Evolutionary conservation across 108 stramenopile genomes (phyloP).

Genomic region (Skeletonema tropicum): DNA sequence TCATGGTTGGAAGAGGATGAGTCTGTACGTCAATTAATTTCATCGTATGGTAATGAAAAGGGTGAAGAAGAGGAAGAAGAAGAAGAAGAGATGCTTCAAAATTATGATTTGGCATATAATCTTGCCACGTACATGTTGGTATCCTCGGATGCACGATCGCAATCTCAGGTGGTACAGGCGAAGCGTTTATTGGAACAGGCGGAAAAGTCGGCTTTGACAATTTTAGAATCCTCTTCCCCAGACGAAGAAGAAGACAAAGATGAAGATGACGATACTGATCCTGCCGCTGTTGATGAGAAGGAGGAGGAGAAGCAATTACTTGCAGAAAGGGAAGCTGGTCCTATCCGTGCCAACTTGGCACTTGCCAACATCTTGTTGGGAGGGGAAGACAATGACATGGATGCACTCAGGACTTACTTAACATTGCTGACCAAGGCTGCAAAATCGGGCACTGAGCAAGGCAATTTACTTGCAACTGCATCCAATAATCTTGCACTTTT

Average conservation of each 20-base stretch:
- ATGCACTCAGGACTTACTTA: conserved; percentile 35
- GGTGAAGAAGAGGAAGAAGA: background rate
- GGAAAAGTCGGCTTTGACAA: conserved; percentile 37
- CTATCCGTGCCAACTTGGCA: conserved; percentile 51
- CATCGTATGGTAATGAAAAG: conserved; percentile 16
- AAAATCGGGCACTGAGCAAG: conserved; percentile 12
- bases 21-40: conserved; percentile 8
- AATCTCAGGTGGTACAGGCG: conserved; percentile 22
- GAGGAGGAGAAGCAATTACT: conserved; percentile 16
- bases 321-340: conserved; percentile 40
- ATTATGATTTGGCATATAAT: conserved; percentile 55
- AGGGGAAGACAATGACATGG: conserved; percentile 41
- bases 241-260: background rate
- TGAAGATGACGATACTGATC: conserved; percentile 2
- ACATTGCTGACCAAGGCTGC: conserved; percentile 28
- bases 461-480: conserved; percentile 34
- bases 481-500: conserved; percentile 50
- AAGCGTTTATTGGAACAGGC: conserved; percentile 37
- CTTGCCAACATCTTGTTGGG: conserved; percentile 39
- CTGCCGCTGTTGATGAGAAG: conserved; percentile 3
- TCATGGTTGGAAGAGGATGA: conserved; percentile 45
- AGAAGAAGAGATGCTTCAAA: conserved; percentile 28
- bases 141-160: conserved; percentile 36
- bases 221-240: conserved; percentile 33
- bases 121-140: conserved; percentile 44